phyloP scores from a whole-genome alignment of 345 rosid genomes.

The Durio zibethinus region DNA sequence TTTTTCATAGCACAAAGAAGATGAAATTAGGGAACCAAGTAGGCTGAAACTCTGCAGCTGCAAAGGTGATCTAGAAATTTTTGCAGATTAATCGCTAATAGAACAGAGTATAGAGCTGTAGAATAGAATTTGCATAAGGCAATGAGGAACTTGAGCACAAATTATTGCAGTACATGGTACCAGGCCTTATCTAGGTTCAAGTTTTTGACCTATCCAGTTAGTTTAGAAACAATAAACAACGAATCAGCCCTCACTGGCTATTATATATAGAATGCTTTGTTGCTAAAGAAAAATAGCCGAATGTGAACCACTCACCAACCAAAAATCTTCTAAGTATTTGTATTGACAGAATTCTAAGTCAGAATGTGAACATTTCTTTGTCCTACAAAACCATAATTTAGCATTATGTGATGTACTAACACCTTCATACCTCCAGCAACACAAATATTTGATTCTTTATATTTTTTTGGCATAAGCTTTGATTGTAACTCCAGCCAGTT shows the following conservation, averaged over 20 bases:
- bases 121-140: not conserved
- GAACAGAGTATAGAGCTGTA: not conserved
- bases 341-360: not conserved
- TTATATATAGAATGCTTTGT: not conserved
- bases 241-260: not conserved
- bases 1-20: not conserved
- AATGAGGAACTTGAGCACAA: not conserved
- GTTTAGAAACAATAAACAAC: not conserved
- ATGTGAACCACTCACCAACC: not conserved
- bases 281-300: not conserved
- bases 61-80: not conserved
- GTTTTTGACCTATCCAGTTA: not conserved
- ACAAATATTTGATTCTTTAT: constrained; percentile 78
- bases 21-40: not conserved
- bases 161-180: not conserved
- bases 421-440: constrained; percentile 94
- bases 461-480: constrained; percentile 57
- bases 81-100: not conserved
- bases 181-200: not conserved
- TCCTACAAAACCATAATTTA: constrained; percentile 3
- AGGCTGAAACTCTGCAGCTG: not conserved
- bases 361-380: not conserved
- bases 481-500: constrained; percentile 97
- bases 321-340: not conserved
- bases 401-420: constrained; percentile 23